These are phyloP conservation scores for Linderina pennispora DNA, from an alignment of 192 early-diverging fungal genomes.

Conservation along the genomic window DNA sequence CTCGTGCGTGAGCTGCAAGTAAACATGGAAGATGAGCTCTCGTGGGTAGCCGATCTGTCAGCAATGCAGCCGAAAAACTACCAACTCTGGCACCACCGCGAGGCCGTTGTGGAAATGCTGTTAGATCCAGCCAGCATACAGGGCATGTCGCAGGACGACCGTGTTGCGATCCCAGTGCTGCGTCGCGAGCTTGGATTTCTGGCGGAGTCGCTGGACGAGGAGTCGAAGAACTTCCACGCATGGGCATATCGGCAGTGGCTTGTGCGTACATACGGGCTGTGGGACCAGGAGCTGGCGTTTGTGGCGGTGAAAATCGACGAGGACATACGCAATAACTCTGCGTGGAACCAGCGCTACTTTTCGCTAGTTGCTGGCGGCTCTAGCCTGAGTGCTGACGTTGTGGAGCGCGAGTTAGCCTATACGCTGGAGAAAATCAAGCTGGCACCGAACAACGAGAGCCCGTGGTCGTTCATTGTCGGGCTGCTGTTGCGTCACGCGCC, in stretches of 20 bases:
- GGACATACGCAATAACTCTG: conserved; percentile 96
- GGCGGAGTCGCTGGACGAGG: conserved; percentile 59
- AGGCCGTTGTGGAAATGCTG: conserved; percentile 17
- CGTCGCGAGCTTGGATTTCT: conserved; percentile 72
- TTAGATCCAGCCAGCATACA: conserved; percentile 9
- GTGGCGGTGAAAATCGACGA: conserved; percentile 62
- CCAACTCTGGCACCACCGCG: conserved; percentile 78
- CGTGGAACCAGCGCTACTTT: conserved; percentile 98
- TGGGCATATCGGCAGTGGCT: conserved; percentile 99
- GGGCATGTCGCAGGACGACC: conserved; percentile 27
- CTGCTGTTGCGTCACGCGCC: conserved; percentile 35
- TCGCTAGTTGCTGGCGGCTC: conserved; percentile 39
- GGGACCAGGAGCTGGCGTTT: conserved; percentile 74
- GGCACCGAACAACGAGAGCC: conserved; percentile 87
- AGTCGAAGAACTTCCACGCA: conserved; percentile 98
- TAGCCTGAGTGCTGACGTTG: conserved; percentile 29
- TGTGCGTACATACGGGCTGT: conserved; percentile 63
- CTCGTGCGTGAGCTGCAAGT: conserved; percentile 61
- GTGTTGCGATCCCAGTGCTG: conserved; percentile 24
- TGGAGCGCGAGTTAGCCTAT: conserved; percentile 63
- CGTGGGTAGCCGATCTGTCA: conserved; percentile 68
- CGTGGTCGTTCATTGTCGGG: conserved; percentile 89
- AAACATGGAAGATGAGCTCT: conserved; percentile 67
- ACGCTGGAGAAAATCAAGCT: conserved; percentile 60
- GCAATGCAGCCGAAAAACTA: conserved; percentile 85